These are phyloP conservation scores for Aquilaria yunnanensis DNA, from an alignment of 345 rosid species.

Conservation along the genomic window DNA sequence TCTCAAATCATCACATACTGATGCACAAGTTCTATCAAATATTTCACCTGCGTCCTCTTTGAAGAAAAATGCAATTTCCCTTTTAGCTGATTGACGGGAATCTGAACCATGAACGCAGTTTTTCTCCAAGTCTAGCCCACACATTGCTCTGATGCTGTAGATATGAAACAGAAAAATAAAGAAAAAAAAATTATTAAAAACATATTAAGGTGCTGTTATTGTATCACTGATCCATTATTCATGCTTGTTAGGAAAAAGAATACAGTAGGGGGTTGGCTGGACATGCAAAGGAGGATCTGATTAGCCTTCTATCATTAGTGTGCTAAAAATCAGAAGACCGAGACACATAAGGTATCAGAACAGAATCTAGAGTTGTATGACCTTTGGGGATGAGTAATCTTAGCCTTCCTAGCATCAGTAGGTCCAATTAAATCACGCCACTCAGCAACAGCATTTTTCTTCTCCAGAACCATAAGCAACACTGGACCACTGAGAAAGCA, in stretches of 20 bases:
- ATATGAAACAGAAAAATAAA: constrained; percentile 6
- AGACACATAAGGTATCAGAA: not conserved
- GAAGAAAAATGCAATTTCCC: constrained; percentile 82
- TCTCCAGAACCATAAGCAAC: constrained; percentile 71
- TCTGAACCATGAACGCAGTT: constrained; percentile 90
- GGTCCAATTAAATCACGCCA: constrained; percentile 89
- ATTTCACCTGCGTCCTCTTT: constrained; percentile 14
- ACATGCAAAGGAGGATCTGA: too few relatives aligned
- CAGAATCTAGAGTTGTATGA: constrained; percentile 11
- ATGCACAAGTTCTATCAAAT: too few relatives aligned
- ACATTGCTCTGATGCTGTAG: constrained; percentile 68
- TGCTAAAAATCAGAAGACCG: not conserved
- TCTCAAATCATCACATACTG: too few relatives aligned
- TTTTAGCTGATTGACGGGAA: constrained; percentile 61
- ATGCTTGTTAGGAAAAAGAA: not conserved
- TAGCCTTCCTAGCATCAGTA: constrained; percentile 69
- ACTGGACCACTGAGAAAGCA: constrained; percentile 59
- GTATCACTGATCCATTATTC: not conserved
- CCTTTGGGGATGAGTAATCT: constrained; percentile 72
- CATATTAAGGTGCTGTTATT: not conserved
- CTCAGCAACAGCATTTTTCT: constrained; percentile 62
- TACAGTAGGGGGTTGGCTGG: not conserved
- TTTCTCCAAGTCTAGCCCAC: constrained; percentile 55
- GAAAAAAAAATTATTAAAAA: constrained; percentile 1
- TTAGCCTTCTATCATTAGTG: too few relatives aligned